Evolutionary conservation across 176 grass and related monocot genomes (phyloP).

Genomic region (Puya raimondii): DNA sequence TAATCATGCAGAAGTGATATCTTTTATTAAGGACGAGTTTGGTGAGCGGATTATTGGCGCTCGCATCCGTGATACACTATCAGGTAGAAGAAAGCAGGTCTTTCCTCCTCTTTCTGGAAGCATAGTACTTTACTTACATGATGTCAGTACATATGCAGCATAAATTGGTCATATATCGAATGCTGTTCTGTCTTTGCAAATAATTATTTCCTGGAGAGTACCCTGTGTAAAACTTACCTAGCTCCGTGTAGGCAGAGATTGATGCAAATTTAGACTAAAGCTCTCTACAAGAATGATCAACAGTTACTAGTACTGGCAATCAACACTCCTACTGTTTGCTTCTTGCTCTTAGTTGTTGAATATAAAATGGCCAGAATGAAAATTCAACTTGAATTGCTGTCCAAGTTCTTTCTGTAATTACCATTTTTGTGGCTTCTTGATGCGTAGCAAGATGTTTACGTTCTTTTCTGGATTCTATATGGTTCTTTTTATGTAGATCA

Average conservation of each 20-base stretch:
- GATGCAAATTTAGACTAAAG: background rate
- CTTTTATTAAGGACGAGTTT: slow-evolving; percentile 72
- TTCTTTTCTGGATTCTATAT: no score
- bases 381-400: background rate
- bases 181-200: background rate
- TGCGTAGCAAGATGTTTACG: no score
- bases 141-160: background rate
- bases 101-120: slow-evolving; percentile 18
- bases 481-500: no score
- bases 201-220: background rate
- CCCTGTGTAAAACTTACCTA: background rate
- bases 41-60: slow-evolving; percentile 71
- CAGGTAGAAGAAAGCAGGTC: slow-evolving; percentile 72
- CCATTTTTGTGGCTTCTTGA: no score
- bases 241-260: background rate
- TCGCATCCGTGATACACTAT: slow-evolving; percentile 52
- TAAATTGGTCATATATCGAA: background rate
- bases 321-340: background rate
- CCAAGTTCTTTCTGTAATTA: no score
- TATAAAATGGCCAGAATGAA: background rate
- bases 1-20: slow-evolving; percentile 91
- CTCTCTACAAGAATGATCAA: background rate
- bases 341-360: background rate
- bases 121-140: background rate
- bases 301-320: background rate